Evolutionary conservation across 2,329 filamentous ascomycete genomes (phyloP), one percentile per base, ranked within the genome.

Genomic region (Fusarium robinianum): DNA sequence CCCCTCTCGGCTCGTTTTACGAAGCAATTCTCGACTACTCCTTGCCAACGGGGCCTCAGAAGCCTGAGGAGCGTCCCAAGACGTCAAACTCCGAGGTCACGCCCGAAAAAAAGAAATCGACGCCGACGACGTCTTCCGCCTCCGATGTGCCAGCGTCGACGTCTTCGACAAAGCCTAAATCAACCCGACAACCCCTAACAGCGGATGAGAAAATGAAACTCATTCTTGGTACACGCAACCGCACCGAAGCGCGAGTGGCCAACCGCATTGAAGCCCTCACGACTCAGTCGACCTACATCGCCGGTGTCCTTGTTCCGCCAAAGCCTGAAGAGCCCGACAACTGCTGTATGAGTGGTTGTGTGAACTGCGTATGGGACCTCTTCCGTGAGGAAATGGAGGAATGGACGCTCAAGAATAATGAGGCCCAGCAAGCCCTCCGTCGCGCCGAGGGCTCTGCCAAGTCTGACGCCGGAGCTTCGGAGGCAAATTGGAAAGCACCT

Each of bases 321-420:
- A 80, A 81, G 33, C 94, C 94, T 1, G 78, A 83, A 33, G 92
- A 99, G 69, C 94, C 94, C 4, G 94, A 97, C 62, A 96, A 99
- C 65, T 99, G 94, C 77, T 99, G 94, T 71, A 99, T 99, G 94
- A 94, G 88, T 63, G 94, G 94, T 3, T 99, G 94, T 66, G 92
- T 96, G 34, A 91, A 97, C 67, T 99, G 94, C 67, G 94, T 97
- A 3, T 97, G 91, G 91, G 91, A 96, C 60, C 76, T 83, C 39
- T 97, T 85, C 68, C 80, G 91, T 7, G 92, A 99, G 56, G 94
- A 97, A 38, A 78, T 97, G 70, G 91, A 97, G 67, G 87, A 88
- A 45, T 97, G 90, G 89, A 86, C 84, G 4, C 72, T 74, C 10
- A 79, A 83, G 46, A 80, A 78, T 23, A 72, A 75, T 4, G 78